phyloP scores from a whole-genome alignment of 345 rosid species.

The Acer saccharum region DNA sequence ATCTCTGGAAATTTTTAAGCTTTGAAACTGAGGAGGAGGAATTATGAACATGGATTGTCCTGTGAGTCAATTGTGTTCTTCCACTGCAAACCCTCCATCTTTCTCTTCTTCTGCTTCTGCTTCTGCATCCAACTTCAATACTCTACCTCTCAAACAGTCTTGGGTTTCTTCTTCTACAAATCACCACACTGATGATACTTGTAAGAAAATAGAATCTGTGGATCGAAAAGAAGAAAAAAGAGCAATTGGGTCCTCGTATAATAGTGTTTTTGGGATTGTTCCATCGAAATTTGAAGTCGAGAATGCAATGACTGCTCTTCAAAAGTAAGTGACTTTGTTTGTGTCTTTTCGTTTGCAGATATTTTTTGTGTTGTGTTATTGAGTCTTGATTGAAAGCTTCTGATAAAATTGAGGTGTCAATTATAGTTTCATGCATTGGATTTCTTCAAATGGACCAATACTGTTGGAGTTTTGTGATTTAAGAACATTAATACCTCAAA shows the following conservation, averaged over 20 bases:
- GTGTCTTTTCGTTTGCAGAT: neutral
- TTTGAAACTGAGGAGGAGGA: constrained; percentile 23
- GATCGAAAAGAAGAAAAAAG: constrained; percentile 18
- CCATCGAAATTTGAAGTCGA: constrained; percentile 50
- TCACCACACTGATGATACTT: neutral
- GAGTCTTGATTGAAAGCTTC: neutral
- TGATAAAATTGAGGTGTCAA: constrained; percentile 11
- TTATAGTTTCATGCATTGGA: constrained; percentile 34
- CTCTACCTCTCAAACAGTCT: constrained; percentile 16
- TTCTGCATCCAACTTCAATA: constrained; percentile 15
- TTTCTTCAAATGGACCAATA: constrained; percentile 25
- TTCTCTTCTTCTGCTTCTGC: constrained; percentile 15
- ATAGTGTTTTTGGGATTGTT: constrained; percentile 28
- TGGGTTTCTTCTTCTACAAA: neutral
- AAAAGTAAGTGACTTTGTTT: constrained; percentile 30
- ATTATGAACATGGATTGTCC: constrained; percentile 22
- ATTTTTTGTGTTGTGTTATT: too few species aligned
- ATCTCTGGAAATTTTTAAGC: neutral
- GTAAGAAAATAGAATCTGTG: constrained; percentile 6
- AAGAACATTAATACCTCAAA: constrained; percentile 11
- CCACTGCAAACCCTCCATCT: constrained; percentile 3
- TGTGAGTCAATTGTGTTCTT: constrained; percentile 13
- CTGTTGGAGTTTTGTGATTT: constrained; percentile 15
- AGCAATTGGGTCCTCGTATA: constrained; percentile 14
- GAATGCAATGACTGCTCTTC: constrained; percentile 42